phyloP scores from a whole-genome alignment of 345 rosid genomes.

The Pistacia integerrima region DNA sequence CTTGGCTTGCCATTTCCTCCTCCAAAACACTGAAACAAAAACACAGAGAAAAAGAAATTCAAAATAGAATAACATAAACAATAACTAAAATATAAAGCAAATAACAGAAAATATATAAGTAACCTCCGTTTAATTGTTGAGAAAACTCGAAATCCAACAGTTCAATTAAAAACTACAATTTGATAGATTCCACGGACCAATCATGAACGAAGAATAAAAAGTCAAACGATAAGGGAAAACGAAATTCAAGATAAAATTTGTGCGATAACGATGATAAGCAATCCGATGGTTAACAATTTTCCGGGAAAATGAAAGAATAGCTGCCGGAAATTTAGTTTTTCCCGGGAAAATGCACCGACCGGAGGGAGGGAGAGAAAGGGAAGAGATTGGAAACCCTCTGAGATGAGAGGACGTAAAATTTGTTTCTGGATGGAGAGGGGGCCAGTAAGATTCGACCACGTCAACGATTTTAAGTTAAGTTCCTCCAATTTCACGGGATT shows the following conservation, averaged over 20 bases:
- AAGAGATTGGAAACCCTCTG: slow-evolving; percentile 16
- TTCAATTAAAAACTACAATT: slow-evolving; percentile 1
- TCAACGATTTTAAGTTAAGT: slow-evolving; percentile 27
- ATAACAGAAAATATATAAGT: background rate
- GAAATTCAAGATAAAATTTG: background rate
- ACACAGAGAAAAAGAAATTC: background rate
- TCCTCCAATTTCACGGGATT: slow-evolving; percentile 33
- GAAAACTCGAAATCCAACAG: background rate
- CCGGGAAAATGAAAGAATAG: slow-evolving; percentile 8
- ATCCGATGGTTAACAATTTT: background rate
- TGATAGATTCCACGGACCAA: background rate
- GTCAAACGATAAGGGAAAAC: background rate
- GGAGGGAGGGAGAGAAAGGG: background rate
- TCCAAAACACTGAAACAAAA: background rate
- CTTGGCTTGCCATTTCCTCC: slow-evolving; percentile 71
- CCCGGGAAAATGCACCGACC: slow-evolving; percentile 47
- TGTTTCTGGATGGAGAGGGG: background rate
- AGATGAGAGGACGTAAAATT: slow-evolving; percentile 7
- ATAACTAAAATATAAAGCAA: background rate
- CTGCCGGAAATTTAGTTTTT: slow-evolving; percentile 32
- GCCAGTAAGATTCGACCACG: slow-evolving; percentile 37
- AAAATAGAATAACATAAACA: background rate
- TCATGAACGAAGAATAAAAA: background rate
- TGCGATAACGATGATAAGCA: background rate
- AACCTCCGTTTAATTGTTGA: background rate